Evolutionary conservation across 352 stramenopile species (phyloP).

Genomic region (Aphanomyces cochlioides): DNA sequence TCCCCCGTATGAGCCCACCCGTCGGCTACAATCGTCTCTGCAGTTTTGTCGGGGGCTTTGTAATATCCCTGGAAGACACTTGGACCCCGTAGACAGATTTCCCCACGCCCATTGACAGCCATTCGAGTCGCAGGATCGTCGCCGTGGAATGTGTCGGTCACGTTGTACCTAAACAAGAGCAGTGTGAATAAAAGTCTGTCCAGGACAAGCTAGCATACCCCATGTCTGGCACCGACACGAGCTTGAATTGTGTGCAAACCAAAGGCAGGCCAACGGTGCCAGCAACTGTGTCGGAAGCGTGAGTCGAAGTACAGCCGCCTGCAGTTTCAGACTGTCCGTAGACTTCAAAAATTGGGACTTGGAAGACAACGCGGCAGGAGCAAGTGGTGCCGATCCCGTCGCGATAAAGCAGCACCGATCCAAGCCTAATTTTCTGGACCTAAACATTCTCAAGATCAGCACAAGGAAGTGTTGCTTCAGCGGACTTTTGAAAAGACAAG

Average conservation of each 20-base stretch:
- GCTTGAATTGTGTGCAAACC: slow-evolving; percentile 83
- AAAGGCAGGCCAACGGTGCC: slow-evolving; percentile 91
- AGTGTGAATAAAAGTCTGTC: too few species aligned
- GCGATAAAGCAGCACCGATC: slow-evolving; percentile 82
- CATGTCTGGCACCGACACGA: slow-evolving; percentile 96
- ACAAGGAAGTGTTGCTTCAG: too few species aligned
- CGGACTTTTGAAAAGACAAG: slow-evolving; percentile 90
- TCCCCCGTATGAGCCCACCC: slow-evolving; percentile 98
- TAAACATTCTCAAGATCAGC: too few species aligned
- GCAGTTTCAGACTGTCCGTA: slow-evolving; percentile 93
- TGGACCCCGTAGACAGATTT: slow-evolving; percentile 58
- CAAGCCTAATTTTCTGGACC: slow-evolving; percentile 64
- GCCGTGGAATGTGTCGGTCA: slow-evolving; percentile 38
- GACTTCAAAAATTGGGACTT: slow-evolving; percentile 87
- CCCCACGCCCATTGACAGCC: slow-evolving; percentile 15
- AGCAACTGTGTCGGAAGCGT: slow-evolving; percentile 38
- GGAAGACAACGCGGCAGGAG: slow-evolving; percentile 88
- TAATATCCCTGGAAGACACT: slow-evolving; percentile 88
- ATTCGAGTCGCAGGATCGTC: slow-evolving; percentile 15
- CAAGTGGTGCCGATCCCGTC: slow-evolving; percentile 92
- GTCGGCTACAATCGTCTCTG: slow-evolving; percentile 88
- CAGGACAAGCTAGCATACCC: slow-evolving; percentile 73
- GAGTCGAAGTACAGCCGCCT: slow-evolving; percentile 42
- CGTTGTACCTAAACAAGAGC: slow-evolving; percentile 22
- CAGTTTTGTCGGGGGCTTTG: slow-evolving; percentile 91